Evolutionary conservation across 1,284 basidiomycete species (phyloP), one percentile per base, ranked within the genome.

Genomic region (Naganishia sp.): DNA sequence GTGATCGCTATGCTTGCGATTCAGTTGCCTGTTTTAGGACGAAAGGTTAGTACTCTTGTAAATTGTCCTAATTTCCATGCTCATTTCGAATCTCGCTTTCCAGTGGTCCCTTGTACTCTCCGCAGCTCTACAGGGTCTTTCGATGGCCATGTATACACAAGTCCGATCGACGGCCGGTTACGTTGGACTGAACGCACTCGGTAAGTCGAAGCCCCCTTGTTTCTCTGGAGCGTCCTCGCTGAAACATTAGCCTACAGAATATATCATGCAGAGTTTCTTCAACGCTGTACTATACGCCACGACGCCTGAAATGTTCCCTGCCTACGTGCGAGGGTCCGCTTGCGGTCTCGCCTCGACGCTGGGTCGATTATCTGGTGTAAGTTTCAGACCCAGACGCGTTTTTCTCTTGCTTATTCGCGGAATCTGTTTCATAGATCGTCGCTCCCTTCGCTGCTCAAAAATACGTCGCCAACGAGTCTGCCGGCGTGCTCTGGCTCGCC

Each of bases 281-380:
- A 80, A 81, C 69, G 74, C 75, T 18, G 75, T 81, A 18, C 72
- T 81, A 2, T 82, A 82, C 67, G 79, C 79, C 21, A 80, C 76
- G 31, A 76, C 78, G 0, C 80, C 80, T 10, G 79, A 81, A 69
- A 71, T 65, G 52, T 81, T 80, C 68, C 78, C 79, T 18, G 76
- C 75, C 2, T 71, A 76, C 45, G 77, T 77, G n/a, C 69, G 80
- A 68, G 81, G 79, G 17, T 76, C 73, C 4, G 81, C 78, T 0
- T 71, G 72, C 42, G 79, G 80, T 6, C 70, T 79, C 41, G 72
- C 76, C 1, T 75, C 76, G 1, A 79, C 78, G 7, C 68, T 81
- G 32, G 79, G 79, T 35, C 69, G 79, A 13, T 60, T 81, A 1
- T 72, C 78, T 6, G 72, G 75, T 61, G 71, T 73, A 56, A 61